Evolutionary conservation across 176 grass and related monocot species (phyloP), one percentile per base, ranked within the genome.

Genomic region (Carex myosuroides): DNA sequence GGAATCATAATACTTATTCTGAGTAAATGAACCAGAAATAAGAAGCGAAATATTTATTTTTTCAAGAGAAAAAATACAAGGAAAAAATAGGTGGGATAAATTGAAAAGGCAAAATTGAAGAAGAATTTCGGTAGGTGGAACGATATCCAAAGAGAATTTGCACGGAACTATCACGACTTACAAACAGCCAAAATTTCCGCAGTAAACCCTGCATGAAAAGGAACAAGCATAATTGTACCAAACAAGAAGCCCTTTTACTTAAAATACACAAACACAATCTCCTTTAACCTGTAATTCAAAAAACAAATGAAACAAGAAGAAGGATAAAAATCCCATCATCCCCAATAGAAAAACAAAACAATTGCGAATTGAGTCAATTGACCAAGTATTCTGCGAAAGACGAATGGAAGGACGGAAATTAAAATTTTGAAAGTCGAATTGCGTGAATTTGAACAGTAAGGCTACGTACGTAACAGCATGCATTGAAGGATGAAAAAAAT

Each of bases 211-310:
- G 73, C 50, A 77, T 54, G 73, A 78, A 78, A 78, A 78, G 73
- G 73, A 55, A 75, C 46, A 29, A 74, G 65, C 42, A 74, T 44
- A 14, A 76, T 76, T 76, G 48, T 55, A 55, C 22, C 12, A 55
- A 76, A 76, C 20, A 55, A 75, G 44, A 54, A 53, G 21, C 48
- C 22, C 10, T 77, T 77, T 78, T 78, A 57, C 52, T 78, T 78
- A 56, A 78, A 78, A 78, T 57, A 78, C 48, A 57, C 52, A 26
- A 77, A 78, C 52, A 78, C 73, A 78, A 78, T 78, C 73, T 57
- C 52, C 73, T 56, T 78, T 52, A 50, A 50, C 32, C 14, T 18
- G 2, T 37, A 69, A 14, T 39, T 64, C 22, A 64, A 32, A 66
- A 66, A 6, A 16, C 4, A 32, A 32, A 16, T 32, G 1, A 39